phyloP scores from a whole-genome alignment of 441 rosid genomes.

The Croton laevigatus region DNA sequence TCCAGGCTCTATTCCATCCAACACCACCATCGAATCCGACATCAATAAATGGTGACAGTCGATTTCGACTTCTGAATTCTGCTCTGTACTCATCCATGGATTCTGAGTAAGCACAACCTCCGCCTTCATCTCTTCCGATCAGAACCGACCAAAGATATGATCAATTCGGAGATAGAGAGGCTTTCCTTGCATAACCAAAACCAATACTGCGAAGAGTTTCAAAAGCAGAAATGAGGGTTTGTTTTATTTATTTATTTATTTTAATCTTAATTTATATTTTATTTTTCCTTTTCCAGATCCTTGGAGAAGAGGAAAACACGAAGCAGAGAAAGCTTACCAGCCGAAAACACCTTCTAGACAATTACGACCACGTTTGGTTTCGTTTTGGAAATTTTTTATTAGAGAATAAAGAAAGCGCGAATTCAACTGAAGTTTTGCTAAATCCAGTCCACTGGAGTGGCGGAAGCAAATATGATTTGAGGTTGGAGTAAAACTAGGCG shows the following conservation, averaged over 20 bases:
- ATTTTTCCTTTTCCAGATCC: slow-evolving; percentile 20
- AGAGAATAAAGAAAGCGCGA: not conserved
- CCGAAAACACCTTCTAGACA: not conserved
- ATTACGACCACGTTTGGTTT: slow-evolving; percentile 1
- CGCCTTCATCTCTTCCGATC: slow-evolving; percentile 26
- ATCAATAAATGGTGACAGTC: slow-evolving; percentile 26
- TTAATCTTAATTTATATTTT: too few relatives aligned
- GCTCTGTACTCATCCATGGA: slow-evolving; percentile 37
- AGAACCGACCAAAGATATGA: slow-evolving; percentile 7
- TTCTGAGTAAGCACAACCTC: slow-evolving; percentile 24
- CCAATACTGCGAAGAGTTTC: not conserved
- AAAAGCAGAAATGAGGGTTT: not conserved
- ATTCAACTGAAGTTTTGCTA: slow-evolving; percentile 3
- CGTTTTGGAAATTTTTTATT: not conserved
- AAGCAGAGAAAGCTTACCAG: slow-evolving; percentile 5
- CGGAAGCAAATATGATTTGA: not conserved
- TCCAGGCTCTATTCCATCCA: slow-evolving; percentile 24
- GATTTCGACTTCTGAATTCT: slow-evolving; percentile 5
- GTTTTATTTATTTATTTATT: too few relatives aligned
- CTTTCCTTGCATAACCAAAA: not conserved
- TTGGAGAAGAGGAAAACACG: slow-evolving; percentile 27
- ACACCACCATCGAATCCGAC: slow-evolving; percentile 26
- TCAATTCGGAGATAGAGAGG: not conserved
- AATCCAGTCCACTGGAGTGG: not conserved
- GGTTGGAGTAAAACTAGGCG: not conserved